Evolutionary conservation across 2,329 filamentous ascomycete species (phyloP).

Genomic region (Diaporthe australafricana): DNA sequence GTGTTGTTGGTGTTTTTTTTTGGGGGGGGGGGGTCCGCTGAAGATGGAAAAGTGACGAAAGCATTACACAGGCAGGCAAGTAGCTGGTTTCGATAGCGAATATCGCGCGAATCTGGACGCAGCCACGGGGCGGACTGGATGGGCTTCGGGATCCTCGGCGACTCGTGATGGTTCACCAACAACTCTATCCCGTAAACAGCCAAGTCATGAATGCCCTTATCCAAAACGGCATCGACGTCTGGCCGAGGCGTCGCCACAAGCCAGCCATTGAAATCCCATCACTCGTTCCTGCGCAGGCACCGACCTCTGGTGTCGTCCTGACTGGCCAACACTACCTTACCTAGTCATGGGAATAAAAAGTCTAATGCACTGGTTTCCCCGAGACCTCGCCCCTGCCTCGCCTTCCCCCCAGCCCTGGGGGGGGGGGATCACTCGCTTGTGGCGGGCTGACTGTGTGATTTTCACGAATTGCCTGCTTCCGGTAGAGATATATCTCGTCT

Average conservation of each 20-base stretch:
- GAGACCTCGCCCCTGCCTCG: slow-evolving; percentile 1
- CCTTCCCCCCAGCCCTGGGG: too few relatives aligned
- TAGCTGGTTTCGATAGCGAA: not conserved
- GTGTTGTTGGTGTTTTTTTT: too few relatives aligned
- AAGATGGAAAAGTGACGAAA: slow-evolving; percentile 11
- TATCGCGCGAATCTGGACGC: not conserved
- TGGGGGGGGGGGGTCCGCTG: not conserved
- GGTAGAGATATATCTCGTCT: slow-evolving; percentile 8
- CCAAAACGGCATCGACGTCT: slow-evolving; percentile 22
- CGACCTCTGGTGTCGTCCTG: not conserved
- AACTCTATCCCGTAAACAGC: slow-evolving; percentile 18
- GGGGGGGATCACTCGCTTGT: not conserved
- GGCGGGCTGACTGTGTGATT: not conserved
- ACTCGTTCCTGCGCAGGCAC: not conserved
- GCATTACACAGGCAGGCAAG: not conserved
- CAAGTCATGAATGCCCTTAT: slow-evolving; percentile 14
- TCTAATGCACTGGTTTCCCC: not conserved
- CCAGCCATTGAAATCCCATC: not conserved
- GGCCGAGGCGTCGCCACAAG: slow-evolving; percentile 15
- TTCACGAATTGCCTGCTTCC: not conserved
- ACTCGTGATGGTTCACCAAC: slow-evolving; percentile 9
- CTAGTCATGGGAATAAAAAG: slow-evolving; percentile 8
- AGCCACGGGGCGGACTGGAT: slow-evolving; percentile 10
- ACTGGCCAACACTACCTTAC: not conserved
- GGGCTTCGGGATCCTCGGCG: not conserved